phyloP scores from a whole-genome alignment of 2,329 filamentous ascomycete genomes.

The Colletotrichum sidae region DNA sequence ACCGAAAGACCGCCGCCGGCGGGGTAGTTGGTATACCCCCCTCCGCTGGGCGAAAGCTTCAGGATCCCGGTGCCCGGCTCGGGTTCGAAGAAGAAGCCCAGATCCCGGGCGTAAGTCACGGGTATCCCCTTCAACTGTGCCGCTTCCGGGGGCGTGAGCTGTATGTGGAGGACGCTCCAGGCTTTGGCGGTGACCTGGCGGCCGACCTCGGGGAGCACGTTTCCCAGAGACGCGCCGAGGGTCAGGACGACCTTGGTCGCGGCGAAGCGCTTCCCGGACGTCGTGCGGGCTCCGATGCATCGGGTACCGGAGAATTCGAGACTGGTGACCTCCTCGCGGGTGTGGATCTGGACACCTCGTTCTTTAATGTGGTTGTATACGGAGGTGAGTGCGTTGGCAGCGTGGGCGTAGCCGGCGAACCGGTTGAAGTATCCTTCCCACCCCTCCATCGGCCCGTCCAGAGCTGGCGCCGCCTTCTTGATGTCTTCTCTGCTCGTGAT shows the following conservation, averaged over 20 bases:
- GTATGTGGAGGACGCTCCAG: slow-evolving; percentile 70
- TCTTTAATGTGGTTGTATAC: slow-evolving; percentile 55
- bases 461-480: slow-evolving; percentile 56
- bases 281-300: slow-evolving; percentile 43
- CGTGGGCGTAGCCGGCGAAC: slow-evolving; percentile 68
- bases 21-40: slow-evolving; percentile 63
- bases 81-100: slow-evolving; percentile 75
- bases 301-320: slow-evolving; percentile 51
- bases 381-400: slow-evolving; percentile 61
- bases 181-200: slow-evolving; percentile 64
- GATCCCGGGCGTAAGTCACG: slow-evolving; percentile 69
- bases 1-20: slow-evolving; percentile 51
- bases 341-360: slow-evolving; percentile 47
- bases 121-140: slow-evolving; percentile 66
- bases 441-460: slow-evolving; percentile 57
- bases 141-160: slow-evolving; percentile 65
- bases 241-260: slow-evolving; percentile 60
- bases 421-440: slow-evolving; percentile 71
- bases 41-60: slow-evolving; percentile 70
- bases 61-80: slow-evolving; percentile 67
- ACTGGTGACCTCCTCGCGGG: slow-evolving; percentile 52
- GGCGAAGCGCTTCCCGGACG: slow-evolving; percentile 39
- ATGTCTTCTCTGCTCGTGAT: slow-evolving; percentile 52
- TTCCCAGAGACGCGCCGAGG: slow-evolving; percentile 60
- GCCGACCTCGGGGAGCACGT: slow-evolving; percentile 60